Conservation (phyloP, 768 basidiomycete genomes). For the Termitomyces sp. region DNA sequence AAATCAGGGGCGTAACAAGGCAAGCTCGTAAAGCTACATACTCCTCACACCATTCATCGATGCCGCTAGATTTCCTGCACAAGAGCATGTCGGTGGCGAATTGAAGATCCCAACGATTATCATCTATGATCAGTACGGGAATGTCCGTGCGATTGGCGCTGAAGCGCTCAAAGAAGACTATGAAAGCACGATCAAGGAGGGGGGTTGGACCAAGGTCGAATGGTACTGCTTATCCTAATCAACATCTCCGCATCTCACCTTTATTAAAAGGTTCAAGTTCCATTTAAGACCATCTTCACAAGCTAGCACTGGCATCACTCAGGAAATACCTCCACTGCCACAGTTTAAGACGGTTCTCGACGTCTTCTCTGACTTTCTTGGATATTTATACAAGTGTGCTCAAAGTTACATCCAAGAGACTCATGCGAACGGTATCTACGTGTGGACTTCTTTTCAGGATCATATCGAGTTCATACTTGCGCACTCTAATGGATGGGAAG, state of each 20-base stretch:
- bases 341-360: slow-evolving; percentile 27
- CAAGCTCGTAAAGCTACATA: too few relatives aligned
- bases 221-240: too few relatives aligned
- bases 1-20: too few relatives aligned
- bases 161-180: too few relatives aligned
- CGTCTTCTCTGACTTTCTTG: slow-evolving; percentile 43
- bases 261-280: slow-evolving; percentile 23
- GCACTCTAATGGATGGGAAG: slow-evolving; percentile 62
- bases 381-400: slow-evolving; percentile 38
- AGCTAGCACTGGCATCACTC: not conserved
- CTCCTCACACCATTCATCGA: too few relatives aligned
- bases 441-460: slow-evolving; percentile 34
- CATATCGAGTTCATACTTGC: slow-evolving; percentile 40
- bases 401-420: slow-evolving; percentile 38
- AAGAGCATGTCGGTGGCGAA: too few relatives aligned
- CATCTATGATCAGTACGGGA: too few relatives aligned
- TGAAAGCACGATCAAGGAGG: too few relatives aligned
- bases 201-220: too few relatives aligned
- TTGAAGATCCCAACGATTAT: too few relatives aligned
- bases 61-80: too few relatives aligned
- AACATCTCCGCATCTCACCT: not conserved
- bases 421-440: slow-evolving; percentile 31
- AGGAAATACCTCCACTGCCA: slow-evolving; percentile 33
- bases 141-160: too few relatives aligned
- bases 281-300: slow-evolving; percentile 25